These are phyloP conservation scores for Sporisorium sorghi DNA, from an alignment of 1,284 basidiomycete genomes.

Conservation along the genomic window DNA sequence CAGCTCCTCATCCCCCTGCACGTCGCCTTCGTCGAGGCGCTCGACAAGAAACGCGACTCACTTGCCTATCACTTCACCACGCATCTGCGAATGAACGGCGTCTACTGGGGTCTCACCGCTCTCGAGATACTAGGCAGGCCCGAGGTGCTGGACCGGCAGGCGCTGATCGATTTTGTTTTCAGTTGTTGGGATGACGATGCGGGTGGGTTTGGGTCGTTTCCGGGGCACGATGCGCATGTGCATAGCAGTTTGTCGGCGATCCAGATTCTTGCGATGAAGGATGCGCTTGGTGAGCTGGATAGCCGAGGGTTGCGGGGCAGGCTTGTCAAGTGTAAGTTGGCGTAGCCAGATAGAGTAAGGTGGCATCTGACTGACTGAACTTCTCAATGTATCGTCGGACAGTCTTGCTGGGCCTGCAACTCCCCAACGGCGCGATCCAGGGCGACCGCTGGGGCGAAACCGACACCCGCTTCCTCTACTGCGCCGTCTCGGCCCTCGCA, in stretches of 20 bases:
- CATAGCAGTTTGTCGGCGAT: slow-evolving; percentile 88
- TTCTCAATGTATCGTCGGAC: neutral
- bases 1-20: slow-evolving; percentile 44
- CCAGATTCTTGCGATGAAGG: slow-evolving; percentile 88
- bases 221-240: slow-evolving; percentile 91
- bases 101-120: slow-evolving; percentile 96
- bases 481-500: slow-evolving; percentile 83
- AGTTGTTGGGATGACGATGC: slow-evolving; percentile 78
- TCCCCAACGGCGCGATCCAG: slow-evolving; percentile 80
- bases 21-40: slow-evolving; percentile 45
- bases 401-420: slow-evolving; percentile 79
- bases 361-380: neutral
- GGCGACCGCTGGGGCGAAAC: slow-evolving; percentile 90
- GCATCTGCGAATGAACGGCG: slow-evolving; percentile 92
- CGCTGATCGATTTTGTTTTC: slow-evolving; percentile 89
- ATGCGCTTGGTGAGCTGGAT: slow-evolving; percentile 78
- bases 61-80: slow-evolving; percentile 87
- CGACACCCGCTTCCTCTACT: slow-evolving; percentile 92
- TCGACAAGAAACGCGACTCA: slow-evolving; percentile 53
- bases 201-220: slow-evolving; percentile 88
- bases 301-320: slow-evolving; percentile 70
- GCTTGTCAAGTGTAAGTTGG: slow-evolving; percentile 79
- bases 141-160: slow-evolving; percentile 82
- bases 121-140: slow-evolving; percentile 81
- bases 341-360: neutral